Conservation (phyloP, 1,139 yeast genomes). For the Scheffersomyces quercinus region DNA sequence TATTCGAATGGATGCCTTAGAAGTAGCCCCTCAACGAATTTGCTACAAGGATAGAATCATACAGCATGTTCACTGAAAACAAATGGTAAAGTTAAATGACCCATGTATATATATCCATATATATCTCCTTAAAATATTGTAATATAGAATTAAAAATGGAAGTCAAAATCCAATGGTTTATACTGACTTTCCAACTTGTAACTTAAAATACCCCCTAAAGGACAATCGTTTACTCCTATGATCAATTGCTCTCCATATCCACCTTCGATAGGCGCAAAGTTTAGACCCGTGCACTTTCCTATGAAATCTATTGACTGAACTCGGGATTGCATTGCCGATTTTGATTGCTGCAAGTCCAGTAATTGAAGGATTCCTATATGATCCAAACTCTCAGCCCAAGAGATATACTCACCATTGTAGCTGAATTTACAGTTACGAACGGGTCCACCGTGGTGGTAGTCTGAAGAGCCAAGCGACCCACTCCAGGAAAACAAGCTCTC, state of each 20-base stretch:
- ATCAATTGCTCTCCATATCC: constrained; percentile 51
- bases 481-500: constrained; percentile 33
- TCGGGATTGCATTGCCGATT: constrained; percentile 20
- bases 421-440: constrained; percentile 57
- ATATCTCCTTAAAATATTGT: background rate
- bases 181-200: constrained; percentile 40
- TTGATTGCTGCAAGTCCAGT: constrained; percentile 23
- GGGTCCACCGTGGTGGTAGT: constrained; percentile 38
- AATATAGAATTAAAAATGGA: constrained; percentile 21
- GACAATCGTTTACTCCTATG: constrained; percentile 56
- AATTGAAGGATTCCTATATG: constrained; percentile 53
- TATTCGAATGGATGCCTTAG: no score
- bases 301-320: constrained; percentile 55
- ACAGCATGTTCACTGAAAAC: no score
- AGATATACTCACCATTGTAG: constrained; percentile 42
- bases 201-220: constrained; percentile 59
- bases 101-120: no score
- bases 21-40: no score
- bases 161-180: constrained; percentile 45
- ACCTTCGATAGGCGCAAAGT: constrained; percentile 45
- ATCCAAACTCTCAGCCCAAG: constrained; percentile 64
- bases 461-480: constrained; percentile 34
- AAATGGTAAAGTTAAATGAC: no score
- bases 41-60: no score
- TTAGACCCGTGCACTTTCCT: constrained; percentile 61